Evolutionary conservation across 2,329 filamentous ascomycete species (phyloP), one percentile per base, ranked within the genome.

Genomic region (Fusarium hainanense): DNA sequence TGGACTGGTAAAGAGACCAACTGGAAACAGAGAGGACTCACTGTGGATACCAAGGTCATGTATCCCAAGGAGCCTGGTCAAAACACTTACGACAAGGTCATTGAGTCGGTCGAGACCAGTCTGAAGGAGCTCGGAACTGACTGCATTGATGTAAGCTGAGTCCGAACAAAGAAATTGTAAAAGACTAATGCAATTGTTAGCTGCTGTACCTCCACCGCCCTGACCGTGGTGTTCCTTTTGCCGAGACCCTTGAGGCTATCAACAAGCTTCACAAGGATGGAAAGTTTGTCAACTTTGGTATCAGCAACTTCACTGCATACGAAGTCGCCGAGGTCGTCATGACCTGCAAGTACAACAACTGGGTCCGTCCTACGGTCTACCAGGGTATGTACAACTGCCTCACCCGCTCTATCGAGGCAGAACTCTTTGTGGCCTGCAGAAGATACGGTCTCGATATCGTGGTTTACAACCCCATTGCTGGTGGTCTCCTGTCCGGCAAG

Each of bases 331-430:
- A 97, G 81, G 88, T 97, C 12, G 91, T 91, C 60, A 87, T 93
- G 79, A 90, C 89, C 41, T 95, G 92, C 84, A 91, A 91, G 73
- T 89, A 92, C 80, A 90, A 92, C 75, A 88, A 88, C 66, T 97
- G 92, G 92, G 92, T 97, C 18, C 87, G 90, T 41, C 93, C 93
- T 2, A 93, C 91, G 1, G 89, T 97, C 58, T 97, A 93, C 80
- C 93, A 96, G 80, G 94, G 86, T 74, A 95, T 97, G 92, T 95
- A 95, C 81, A 95, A 95, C 79, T 88, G 87, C 60, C 92, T 94
- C 71, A 93, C 90, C 23, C 88, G 93, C 54, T 88, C 87, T 57
- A 90, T 95, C 68, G 93, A 96, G 78, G 78, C 87, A 1, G 93
- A 96, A 78, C 83, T 96, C 43, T 85, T 96, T 56, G 88, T 89